Base-by-base conservation (phyloP, 805 yeast genomes). In the Hanseniaspora meyeri region DNA sequence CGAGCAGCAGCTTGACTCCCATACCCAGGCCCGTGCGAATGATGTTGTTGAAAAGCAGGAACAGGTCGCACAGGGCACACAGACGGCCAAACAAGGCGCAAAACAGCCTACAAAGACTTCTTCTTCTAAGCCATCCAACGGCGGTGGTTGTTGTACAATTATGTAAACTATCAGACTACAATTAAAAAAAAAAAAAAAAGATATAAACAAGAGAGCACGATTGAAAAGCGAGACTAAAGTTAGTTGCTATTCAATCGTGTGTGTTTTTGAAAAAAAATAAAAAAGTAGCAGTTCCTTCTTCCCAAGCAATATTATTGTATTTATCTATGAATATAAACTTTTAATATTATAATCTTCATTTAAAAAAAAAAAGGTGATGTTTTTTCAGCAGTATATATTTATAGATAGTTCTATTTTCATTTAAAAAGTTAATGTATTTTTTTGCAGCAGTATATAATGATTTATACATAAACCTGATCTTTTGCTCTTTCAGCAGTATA, bases 131-230 rank as follows among this genome's bases (percentile, higher is more conserved):
- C 43, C 49, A 43, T 43, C 46, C 16, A 38, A 39, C 38, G 57
- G 49, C 16, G 58, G 61, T 31, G 60, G 61, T 4, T 61, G 63
- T 48, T 61, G 63, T 48, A 54, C 53, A 36, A 55, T 61, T 48
- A 55, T 45, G 57, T 47, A 46, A 34, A 20, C 10, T 20, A 5
- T 45, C 24, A 14, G 24, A 37, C 14, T 16, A 36, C n/a, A 4
- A 47, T 20, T 17, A 24, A 24, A 24, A 24, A 24, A 24, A 24
- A 24, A 24, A 24, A 24, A 24, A 24, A 24, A 24, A 24, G 27
- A 24, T n/a, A 31, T 16, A 46, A 51, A 38, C 12, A 49, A 32
- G 27, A 32, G 9, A 32, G 20, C 34, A 42, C 34, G 42, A 55
- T 42, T 29, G 34, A 40, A 31, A 55, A 24, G n/a, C 29, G 5